Base-by-base conservation (phyloP, 2,329 filamentous ascomycete species). In the Apiospora marii region DNA sequence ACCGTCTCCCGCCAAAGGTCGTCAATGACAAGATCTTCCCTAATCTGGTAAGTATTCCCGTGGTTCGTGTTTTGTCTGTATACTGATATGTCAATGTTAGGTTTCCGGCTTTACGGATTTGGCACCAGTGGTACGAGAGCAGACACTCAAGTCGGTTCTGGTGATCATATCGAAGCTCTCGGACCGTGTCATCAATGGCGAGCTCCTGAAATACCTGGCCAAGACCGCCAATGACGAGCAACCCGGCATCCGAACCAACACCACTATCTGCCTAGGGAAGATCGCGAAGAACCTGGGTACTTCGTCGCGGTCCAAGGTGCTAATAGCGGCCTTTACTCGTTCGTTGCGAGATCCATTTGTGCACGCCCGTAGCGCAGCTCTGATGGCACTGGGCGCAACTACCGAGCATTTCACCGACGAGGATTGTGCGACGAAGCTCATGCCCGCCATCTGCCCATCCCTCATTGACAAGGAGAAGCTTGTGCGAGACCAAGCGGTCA, bases 181-280 rank as follows among this genome's bases (percentile, higher is more conserved):
- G 1, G 96, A 99, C 78, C 91, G 96, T 49, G 93, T 93, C 10
- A 92, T 98, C 77, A 99, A 99, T 77, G 96, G 96, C 71, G 96
- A 99, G 77, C 87, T 99, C 14, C 85, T 99, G 30, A 93, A 93
- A 77, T 93, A 97, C 79, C 88, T 99, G 41, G 96, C 96, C 61
- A 98, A 97, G 82, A 98, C 96, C 1, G 95, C 96, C 67, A 99
- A 98, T 78, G 96, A 99, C 75, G 96, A 98, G 78, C 96, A 99
- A 79, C 95, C 96, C 0, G 96, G 96, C 0, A 99, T 99, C 76
- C 91, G 96, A 74, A 99, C 96, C 12, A 99, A 99, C 81, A 99
- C 96, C 0, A 99, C 96, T 1, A 99, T 99, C 72, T 98, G 96
- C 80, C 85, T 99, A 0, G 96, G 96, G 30, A 98, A 98, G 80